These are phyloP conservation scores for Yamadazyma dushanensis DNA, from an alignment of 1,139 yeast genomes.

Conservation along the genomic window DNA sequence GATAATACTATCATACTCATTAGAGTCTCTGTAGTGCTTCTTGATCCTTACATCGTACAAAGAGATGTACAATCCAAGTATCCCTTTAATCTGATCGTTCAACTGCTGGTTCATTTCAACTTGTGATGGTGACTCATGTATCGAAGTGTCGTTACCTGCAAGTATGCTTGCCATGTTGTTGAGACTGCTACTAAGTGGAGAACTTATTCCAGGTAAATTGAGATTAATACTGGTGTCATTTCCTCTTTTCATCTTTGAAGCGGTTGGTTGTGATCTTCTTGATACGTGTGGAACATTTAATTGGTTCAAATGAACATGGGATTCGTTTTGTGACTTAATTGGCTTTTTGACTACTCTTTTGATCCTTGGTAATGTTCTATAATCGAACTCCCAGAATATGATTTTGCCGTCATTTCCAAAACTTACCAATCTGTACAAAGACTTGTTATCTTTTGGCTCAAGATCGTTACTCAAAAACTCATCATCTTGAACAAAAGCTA, in stretches of 20 bases:
- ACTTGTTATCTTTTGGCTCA: slow-evolving; percentile 20
- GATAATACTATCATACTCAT: slow-evolving; percentile 25
- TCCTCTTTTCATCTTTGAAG: slow-evolving; percentile 1
- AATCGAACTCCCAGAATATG: slow-evolving; percentile 73
- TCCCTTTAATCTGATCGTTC: slow-evolving; percentile 17
- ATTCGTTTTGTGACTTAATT: slow-evolving; percentile 1
- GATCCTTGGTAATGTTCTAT: slow-evolving; percentile 55
- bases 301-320: neutral
- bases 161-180: slow-evolving; percentile 10
- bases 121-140: slow-evolving; percentile 8
- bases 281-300: neutral
- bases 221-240: slow-evolving; percentile 1
- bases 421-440: slow-evolving; percentile 57
- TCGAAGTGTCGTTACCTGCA: slow-evolving; percentile 1
- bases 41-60: slow-evolving; percentile 36
- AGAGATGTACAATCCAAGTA: slow-evolving; percentile 34
- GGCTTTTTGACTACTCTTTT: slow-evolving; percentile 20
- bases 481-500: slow-evolving; percentile 32
- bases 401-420: slow-evolving; percentile 73
- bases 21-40: slow-evolving; percentile 24
- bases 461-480: slow-evolving; percentile 11
- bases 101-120: slow-evolving; percentile 19
- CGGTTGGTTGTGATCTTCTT: neutral
- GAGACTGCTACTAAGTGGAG: slow-evolving; percentile 3
- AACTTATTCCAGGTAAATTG: slow-evolving; percentile 2